A percentile compares a stretch with the other conserved stretches of the same genome.
phyloP scores from a whole-genome alignment of 441 rosid species.

The Eruca vesicaria region DNA sequence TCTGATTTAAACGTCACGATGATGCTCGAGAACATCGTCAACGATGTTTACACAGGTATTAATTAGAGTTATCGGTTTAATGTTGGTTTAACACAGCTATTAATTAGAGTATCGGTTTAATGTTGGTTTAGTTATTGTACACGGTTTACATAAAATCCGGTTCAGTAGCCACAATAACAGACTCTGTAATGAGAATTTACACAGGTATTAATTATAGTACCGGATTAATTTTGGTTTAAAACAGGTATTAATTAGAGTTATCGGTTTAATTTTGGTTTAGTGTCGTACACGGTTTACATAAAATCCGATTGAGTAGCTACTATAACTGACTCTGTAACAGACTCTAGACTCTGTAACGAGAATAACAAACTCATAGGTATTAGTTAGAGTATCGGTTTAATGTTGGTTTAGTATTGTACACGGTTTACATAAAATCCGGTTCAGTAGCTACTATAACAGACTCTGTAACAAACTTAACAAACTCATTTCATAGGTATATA shows the following conservation, averaged over 20 bases:
- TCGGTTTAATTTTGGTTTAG: too few species aligned
- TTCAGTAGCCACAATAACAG: neutral
- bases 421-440: neutral
- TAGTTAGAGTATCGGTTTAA: neutral
- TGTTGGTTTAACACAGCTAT: too few species aligned
- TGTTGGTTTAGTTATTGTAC: neutral
- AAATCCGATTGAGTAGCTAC: neutral
- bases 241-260: too few species aligned
- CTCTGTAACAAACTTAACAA: neutral
- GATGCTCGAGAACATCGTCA: conserved; percentile 84
- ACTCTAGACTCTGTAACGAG: too few species aligned
- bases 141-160: neutral
- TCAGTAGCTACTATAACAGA: neutral
- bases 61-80: too few species aligned
- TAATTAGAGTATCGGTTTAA: neutral
- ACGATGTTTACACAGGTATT: conserved; percentile 66
- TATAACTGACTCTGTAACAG: neutral
- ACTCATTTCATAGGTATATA: conserved; percentile 45
- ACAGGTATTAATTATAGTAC: too few species aligned
- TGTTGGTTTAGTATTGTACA: neutral
- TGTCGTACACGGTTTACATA: neutral
- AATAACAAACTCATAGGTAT: too few species aligned
- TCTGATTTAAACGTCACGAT: conserved; percentile 49
- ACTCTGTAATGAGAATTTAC: too few species aligned
- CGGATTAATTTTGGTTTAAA: neutral